A percentile compares a stretch with the other conserved stretches of the same genome.
Evolutionary conservation across 2,329 filamentous ascomycete genomes (phyloP).

Genomic region (Talaromyces sp.): DNA sequence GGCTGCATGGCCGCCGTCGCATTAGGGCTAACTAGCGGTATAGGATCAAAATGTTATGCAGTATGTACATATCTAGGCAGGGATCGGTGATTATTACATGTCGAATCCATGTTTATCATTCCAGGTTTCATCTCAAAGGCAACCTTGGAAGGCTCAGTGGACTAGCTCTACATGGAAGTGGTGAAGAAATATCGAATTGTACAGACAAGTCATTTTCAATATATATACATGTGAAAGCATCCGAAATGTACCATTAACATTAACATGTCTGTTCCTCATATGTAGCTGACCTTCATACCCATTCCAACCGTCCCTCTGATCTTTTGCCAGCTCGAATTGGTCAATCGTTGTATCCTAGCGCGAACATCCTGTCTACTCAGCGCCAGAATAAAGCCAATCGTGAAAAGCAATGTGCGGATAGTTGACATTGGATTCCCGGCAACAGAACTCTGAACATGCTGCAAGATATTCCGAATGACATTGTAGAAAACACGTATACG

Average conservation of each 20-base stretch:
- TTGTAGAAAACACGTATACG: slow-evolving; percentile 46
- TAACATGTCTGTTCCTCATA: slow-evolving; percentile 49
- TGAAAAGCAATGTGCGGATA: slow-evolving; percentile 68
- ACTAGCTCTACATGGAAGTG: too few species aligned
- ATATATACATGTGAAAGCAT: not conserved
- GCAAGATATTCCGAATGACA: slow-evolving; percentile 49
- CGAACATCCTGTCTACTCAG: slow-evolving; percentile 72
- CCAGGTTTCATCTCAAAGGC: too few species aligned
- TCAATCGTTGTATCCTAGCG: slow-evolving; percentile 66
- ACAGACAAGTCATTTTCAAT: not conserved
- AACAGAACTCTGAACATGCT: slow-evolving; percentile 51
- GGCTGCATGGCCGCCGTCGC: not conserved
- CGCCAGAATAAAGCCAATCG: slow-evolving; percentile 73
- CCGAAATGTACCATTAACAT: not conserved
- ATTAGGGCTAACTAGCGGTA: slow-evolving; percentile 4
- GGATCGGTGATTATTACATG: too few species aligned
- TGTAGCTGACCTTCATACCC: slow-evolving; percentile 97
- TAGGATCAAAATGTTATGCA: not conserved
- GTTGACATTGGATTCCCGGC: slow-evolving; percentile 55
- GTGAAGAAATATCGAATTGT: too few species aligned
- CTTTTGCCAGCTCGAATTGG: slow-evolving; percentile 74
- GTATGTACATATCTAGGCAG: too few species aligned
- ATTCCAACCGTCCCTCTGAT: slow-evolving; percentile 82
- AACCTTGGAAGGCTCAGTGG: too few species aligned
- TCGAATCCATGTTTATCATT: too few species aligned